Evolutionary conservation across 2,329 filamentous ascomycete species (phyloP), one percentile per base, ranked within the genome.

Genomic region (Arthrobotrys sphaeroides): DNA sequence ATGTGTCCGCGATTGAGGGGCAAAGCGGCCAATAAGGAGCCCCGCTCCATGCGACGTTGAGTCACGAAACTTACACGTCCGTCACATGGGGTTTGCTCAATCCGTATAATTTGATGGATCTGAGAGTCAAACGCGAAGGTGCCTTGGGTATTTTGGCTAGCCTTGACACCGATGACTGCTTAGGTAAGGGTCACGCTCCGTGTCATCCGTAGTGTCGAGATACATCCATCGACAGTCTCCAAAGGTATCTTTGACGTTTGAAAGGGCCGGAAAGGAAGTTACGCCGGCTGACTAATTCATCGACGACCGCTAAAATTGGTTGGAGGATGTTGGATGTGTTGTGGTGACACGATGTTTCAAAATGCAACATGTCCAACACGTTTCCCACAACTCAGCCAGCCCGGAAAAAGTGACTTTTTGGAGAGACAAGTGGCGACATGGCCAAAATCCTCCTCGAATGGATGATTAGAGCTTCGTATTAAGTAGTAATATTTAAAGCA

Each of bases 1-100:
- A 73, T 45, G 57, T 40, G 42, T 47, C 49, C 60, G 49, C 68
- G 49, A 57, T 62, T 67, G 70, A 74, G 70, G 70, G 70, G 70
- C 62, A 74, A 74, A 74, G 62, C 26, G 26, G 13, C 70, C 70
- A 74, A 74, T 74, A 33, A 51, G 31, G 43, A 61, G 61, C 61
- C 53, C 62, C 61, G 62, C 51, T 60, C 31, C 40, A 26, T 51
- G 53, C 60, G 38, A 28, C 20, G 55, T 64, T 75, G 72, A 75
- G 72, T 75, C 72, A 75, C 72, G 72, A 75, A 75, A 75, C 38
- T 69, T 53, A 69, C 72, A 75, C 72, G 72, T 75, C 72, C 64
- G 64, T 75, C 72, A 75, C 72, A 75, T 75, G 72, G 53, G 36
- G 28, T 22, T 16, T 22, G 22, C 33, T 28, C 33, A 72, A 47